Base-by-base conservation (phyloP, 2,329 filamentous ascomycete species). In the Colletotrichum chlorophyti region DNA sequence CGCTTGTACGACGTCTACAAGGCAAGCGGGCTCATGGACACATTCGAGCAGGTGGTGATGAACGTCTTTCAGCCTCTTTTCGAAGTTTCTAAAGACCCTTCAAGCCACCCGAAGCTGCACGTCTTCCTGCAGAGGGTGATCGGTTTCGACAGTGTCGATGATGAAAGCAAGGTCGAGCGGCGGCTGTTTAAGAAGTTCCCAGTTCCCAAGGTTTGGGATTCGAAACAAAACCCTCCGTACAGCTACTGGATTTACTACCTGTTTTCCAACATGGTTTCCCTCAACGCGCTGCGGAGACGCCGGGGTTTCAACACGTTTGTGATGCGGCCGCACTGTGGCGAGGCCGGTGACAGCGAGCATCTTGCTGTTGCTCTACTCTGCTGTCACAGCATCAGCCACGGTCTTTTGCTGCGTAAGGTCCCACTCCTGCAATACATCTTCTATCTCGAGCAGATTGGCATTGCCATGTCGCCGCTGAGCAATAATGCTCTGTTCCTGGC, bases 161-260 rank as follows among this genome's bases (percentile, higher is more conserved):
- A 99, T 66, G 95, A 99, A 77, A 97, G 93, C 80, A 99, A 99
- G 76, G 84, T 93, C 3, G 95, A 99, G 75, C 88, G 94, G 24
- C 89, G 95, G 17, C 83, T 98, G n/a, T 97, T 93, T 78, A 90
- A 89, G 69, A 99, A 99, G 72, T 99, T 96, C 65, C 95, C 95
- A 0, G 88, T 95, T 19, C 94, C 95, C 5, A 90, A 87, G 61
- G 87, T 87, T 51, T 99, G 95, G 95, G 85, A 88, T 63, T 93
- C 92, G 1, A 93, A 91, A 67, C 93, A 98, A 74, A 99, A 99
- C 69, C 95, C 95, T 12, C 95, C 95, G 0, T 99, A 99, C 77
- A 97, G 91, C 71, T 99, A 99, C 76, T 99, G 95, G 95, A 91
- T 98, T 70, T 99, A 99, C 76, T 96, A 97, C 70, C 82, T 98